Evolutionary conservation across 208 protist species (phyloP).

Genomic region (Leishmania braziliensis): DNA sequence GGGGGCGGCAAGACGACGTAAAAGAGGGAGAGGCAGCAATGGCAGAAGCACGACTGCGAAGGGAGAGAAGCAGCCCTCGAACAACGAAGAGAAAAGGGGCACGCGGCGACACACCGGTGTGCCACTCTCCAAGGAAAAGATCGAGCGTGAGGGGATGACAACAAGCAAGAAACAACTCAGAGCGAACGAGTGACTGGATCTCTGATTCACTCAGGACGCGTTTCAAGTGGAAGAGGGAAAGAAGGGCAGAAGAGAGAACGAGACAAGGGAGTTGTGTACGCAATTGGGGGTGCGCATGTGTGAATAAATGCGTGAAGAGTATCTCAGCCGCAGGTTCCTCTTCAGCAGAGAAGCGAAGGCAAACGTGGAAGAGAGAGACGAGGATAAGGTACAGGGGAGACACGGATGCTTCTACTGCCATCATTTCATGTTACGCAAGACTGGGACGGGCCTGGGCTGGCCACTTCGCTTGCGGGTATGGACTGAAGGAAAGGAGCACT

Average conservation of each 20-base stretch:
- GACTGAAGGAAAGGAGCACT: background rate
- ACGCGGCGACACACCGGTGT: background rate
- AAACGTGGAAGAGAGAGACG: constrained; percentile 7
- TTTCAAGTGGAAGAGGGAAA: background rate
- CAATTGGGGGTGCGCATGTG: background rate
- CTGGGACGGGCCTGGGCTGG: background rate
- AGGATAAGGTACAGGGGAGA: background rate
- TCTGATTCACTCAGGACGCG: background rate
- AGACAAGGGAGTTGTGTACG: background rate
- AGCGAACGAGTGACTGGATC: background rate
- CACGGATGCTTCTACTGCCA: background rate
- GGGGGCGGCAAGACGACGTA: background rate
- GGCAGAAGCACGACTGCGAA: background rate
- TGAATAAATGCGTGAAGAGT: background rate
- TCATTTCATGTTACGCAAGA: background rate
- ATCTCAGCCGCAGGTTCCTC: background rate
- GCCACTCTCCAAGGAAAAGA: background rate
- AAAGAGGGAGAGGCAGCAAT: background rate
- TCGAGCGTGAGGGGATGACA: background rate
- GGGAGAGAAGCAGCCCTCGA: background rate
- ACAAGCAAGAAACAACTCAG: background rate
- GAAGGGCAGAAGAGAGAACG: background rate
- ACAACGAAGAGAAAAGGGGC: background rate
- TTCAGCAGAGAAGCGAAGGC: background rate
- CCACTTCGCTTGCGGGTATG: background rate